Evolutionary conservation across 108 stramenopile species (phyloP), one percentile per base, ranked within the genome.

Genomic region (Skeletonema grethae): DNA sequence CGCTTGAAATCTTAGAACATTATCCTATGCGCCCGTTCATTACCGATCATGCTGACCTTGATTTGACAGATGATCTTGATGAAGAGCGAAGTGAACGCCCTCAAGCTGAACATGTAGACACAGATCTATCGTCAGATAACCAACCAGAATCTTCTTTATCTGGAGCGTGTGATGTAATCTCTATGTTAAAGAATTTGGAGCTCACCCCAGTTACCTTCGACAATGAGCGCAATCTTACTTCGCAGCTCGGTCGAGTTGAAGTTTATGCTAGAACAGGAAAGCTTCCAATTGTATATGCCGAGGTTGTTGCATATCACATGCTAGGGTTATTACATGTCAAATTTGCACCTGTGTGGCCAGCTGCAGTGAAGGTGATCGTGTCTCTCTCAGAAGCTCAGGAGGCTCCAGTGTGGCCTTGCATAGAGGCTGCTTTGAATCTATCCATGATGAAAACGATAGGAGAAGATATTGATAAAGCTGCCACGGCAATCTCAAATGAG

Each of bases 271-370:
- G 87, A 32, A 75, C 84, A n/a, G 90, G 91, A 10, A 86, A 73
- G 58, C 75, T 95, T 15, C 94, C 94, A 30, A 80, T 80, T 66
- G 63, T 79, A 12, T 95, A 95, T 61, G 91, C 91, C 34, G 91
- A 91, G 53, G 86, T 84, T 45, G 84, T 85, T 38, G 77, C 86
- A 20, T 81, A 83, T 65, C 89, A 95, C 60, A 88, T 95, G 88
- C 22, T 95, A 38, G 94, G 94, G 13, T 35, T 90, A 22, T 79
- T 92, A 22, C 69, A 91, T 58, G 66, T 92, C 0, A 95, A 92
- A 70, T 95, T 95, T 67, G 71, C 90, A 48, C 91, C 94, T 4
- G 28, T 92, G 3, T 95, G 94, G 94, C 77, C 72, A 53, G 77
- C 75, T 36, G 86, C 86, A 38, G 66, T 82, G 1, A 72, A 77